These are phyloP conservation scores for Blastocystis hominis DNA, from an alignment of 352 stramenopile species.

Conservation along the genomic window DNA sequence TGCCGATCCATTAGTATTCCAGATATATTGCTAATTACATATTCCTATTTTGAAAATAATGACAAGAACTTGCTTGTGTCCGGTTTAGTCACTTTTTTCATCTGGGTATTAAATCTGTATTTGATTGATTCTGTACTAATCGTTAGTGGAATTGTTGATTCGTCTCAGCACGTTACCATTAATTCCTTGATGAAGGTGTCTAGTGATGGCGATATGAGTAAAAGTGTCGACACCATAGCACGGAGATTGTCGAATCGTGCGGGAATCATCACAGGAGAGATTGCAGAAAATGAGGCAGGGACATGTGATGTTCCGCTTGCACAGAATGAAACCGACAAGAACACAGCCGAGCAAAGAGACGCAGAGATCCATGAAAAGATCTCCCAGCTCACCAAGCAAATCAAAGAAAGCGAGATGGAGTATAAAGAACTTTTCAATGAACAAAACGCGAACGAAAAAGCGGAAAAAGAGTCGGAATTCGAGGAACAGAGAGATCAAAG, in stretches of 20 bases:
- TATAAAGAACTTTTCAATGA: not conserved
- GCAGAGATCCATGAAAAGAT: not conserved
- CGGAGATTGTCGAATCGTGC: not conserved
- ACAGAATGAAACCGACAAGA: not conserved
- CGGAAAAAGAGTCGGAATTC: too few relatives aligned
- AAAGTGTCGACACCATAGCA: not conserved
- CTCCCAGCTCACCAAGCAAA: not conserved
- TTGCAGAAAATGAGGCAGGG: not conserved
- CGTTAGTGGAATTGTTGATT: not conserved
- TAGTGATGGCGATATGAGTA: not conserved
- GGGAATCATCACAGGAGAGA: not conserved
- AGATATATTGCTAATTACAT: slow-evolving; percentile 6
- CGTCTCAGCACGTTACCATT: not conserved
- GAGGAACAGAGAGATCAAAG: too few relatives aligned
- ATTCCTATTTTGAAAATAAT: slow-evolving; percentile 16
- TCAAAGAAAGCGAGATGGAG: not conserved
- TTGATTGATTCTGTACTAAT: not conserved
- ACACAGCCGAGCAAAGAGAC: not conserved
- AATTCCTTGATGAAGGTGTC: not conserved
- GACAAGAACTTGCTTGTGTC: slow-evolving; percentile 17
- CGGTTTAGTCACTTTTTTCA: slow-evolving; percentile 33
- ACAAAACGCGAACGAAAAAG: not conserved
- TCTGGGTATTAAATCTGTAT: slow-evolving; percentile 47
- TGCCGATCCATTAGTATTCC: slow-evolving; percentile 54
- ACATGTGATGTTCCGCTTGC: not conserved